phyloP scores from a whole-genome alignment of 2,329 filamentous ascomycete species.

The Penicillium sp. region DNA sequence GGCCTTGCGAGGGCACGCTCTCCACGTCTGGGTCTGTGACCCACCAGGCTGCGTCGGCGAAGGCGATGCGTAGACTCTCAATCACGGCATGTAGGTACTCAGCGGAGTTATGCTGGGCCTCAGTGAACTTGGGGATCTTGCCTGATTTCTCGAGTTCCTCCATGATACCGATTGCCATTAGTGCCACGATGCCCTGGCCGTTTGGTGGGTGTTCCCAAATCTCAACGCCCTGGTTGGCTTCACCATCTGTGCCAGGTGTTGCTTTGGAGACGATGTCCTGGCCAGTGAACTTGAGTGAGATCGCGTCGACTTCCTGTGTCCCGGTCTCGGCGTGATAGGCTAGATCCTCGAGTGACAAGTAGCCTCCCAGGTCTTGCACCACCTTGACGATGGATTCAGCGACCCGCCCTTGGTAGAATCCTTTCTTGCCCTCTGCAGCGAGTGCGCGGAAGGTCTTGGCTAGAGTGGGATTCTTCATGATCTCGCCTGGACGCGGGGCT shows the following conservation, averaged over 20 bases:
- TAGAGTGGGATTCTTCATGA: constrained; percentile 81
- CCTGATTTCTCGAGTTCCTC: constrained; percentile 77
- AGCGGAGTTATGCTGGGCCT: constrained; percentile 74
- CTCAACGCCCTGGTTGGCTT: constrained; percentile 58
- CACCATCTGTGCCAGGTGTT: constrained; percentile 27
- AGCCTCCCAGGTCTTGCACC: constrained; percentile 71
- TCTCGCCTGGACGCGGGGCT: constrained; percentile 75
- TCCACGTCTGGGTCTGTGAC: constrained; percentile 71
- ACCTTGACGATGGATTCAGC: constrained; percentile 80
- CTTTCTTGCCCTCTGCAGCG: constrained; percentile 77
- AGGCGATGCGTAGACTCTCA: constrained; percentile 83
- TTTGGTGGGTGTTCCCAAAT: constrained; percentile 98
- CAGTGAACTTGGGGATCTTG: constrained; percentile 68
- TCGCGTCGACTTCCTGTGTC: constrained; percentile 78
- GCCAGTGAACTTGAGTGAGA: constrained; percentile 73
- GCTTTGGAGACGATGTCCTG: constrained; percentile 48
- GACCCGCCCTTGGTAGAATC: constrained; percentile 85
- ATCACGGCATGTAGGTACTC: constrained; percentile 83
- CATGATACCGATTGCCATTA: constrained; percentile 91
- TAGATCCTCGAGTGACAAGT: constrained; percentile 76
- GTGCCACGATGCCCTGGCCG: constrained; percentile 89
- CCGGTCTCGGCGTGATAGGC: constrained; percentile 70
- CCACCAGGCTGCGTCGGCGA: constrained; percentile 88
- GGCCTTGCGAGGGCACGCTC: constrained; percentile 66
- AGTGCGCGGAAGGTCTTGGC: constrained; percentile 78